Base-by-base conservation (phyloP, 768 basidiomycete genomes). In the Podaxis rugospora region DNA sequence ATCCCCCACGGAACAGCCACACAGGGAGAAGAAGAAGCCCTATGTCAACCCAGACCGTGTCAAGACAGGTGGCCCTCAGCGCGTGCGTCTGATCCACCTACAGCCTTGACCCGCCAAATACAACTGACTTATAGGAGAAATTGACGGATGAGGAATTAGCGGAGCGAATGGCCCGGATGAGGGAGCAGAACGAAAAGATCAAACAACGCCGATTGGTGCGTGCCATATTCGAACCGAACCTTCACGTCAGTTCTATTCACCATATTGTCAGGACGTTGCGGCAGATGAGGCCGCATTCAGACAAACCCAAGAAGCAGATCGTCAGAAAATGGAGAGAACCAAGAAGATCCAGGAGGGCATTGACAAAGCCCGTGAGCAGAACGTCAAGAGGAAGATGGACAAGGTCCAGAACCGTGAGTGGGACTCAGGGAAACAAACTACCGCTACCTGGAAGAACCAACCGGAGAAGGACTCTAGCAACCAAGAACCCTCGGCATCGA, bases 11-110 rank as follows among this genome's bases (percentile, higher is more conserved):
- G 57, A 61, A 55, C 64, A 64, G 11, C 42, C 46, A 2, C 61
- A 66, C 60, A 75, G 72, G 68, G 79, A 84, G 67, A 85, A 85
- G 75, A 86, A 83, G 73, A 84, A 81, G 64, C 88, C 88, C 2
- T 93, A 93, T 77, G 79, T 90, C 50, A 92, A 93, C 72, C 86
- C 81, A 6, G 90, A 92, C 68, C 88, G 91, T 72, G 87, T 93
- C 76, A 91, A 84, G 75, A 93, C 92, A 7, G 90, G 91, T 13
- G 92, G 90, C 14, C 67, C 79, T 25, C 87, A 88, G 65, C 82
- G 89, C 69, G 92, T 92, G 71, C 60, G 78, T 72, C 55, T 60
- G 27, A 27, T 32, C 53, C 27, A 36, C 36, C 51, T 25, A 55
- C 13, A n/a, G 28, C 11, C 5, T 16, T 32, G 50, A 35, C 16